Evolutionary conservation across 1,284 basidiomycete genomes (phyloP).

Genomic region (Leucoagaricus sp.): DNA sequence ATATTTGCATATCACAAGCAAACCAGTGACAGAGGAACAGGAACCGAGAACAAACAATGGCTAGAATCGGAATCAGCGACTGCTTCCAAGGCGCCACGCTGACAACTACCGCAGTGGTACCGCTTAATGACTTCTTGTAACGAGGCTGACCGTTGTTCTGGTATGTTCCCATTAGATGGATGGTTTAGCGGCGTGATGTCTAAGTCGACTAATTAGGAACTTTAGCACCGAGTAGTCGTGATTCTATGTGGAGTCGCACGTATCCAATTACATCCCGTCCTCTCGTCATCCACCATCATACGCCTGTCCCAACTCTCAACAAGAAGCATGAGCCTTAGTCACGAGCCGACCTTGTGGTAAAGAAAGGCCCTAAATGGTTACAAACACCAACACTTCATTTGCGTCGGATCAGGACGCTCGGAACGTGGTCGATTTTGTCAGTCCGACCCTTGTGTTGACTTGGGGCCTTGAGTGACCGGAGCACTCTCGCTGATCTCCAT

Average conservation of each 20-base stretch:
- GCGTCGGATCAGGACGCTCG: constrained; percentile 3
- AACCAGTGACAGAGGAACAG: too few relatives aligned
- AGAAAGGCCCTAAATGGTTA: not conserved
- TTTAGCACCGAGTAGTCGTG: not conserved
- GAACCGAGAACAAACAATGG: too few relatives aligned
- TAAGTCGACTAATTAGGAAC: not conserved
- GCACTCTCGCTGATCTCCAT: not conserved
- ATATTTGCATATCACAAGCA: too few relatives aligned
- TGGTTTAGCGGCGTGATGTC: not conserved
- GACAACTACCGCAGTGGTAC: not conserved
- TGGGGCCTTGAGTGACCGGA: not conserved
- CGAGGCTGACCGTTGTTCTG: not conserved
- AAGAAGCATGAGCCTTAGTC: not conserved
- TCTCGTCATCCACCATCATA: constrained; percentile 1
- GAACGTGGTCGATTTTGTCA: not conserved
- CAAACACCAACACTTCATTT: not conserved
- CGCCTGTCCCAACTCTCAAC: not conserved
- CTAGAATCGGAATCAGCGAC: too few relatives aligned
- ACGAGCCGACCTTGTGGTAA: not conserved
- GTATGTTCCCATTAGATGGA: not conserved
- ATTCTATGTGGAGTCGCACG: not conserved
- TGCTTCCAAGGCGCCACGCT: too few relatives aligned
- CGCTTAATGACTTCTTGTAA: not conserved
- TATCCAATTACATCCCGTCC: not conserved
- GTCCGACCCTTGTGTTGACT: not conserved